Percentiles rank a stretch among this genome's conserved stretches.
Conservation (phyloP, 176 grass and related monocot species). For the Oryza glumipatula region DNA sequence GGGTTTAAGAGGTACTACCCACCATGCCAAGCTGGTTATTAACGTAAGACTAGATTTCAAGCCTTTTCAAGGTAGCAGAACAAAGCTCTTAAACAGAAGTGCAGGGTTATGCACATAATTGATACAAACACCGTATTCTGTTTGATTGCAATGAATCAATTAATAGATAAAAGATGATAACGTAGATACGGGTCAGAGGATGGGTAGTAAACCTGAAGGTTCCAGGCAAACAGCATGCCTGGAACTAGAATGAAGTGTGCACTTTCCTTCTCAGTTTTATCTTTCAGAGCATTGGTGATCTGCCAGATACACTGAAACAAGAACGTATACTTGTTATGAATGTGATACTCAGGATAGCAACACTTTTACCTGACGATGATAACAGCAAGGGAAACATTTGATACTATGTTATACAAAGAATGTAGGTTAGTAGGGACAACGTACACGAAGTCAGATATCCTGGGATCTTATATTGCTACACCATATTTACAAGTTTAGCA, state of each 20-base stretch:
- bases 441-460: background rate
- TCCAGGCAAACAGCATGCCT: background rate
- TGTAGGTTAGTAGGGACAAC: background rate
- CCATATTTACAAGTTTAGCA: slow-evolving; percentile 37
- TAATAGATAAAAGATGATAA: background rate
- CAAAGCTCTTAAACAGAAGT: too few species aligned
- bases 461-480: background rate
- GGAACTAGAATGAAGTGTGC: background rate
- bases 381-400: background rate
- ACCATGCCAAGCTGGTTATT: background rate
- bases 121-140: background rate
- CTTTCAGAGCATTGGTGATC: background rate
- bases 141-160: background rate
- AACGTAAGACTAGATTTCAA: background rate
- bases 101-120: background rate
- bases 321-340: slow-evolving; percentile 12
- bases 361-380: background rate
- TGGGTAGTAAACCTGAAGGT: background rate
- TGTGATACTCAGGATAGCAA: background rate
- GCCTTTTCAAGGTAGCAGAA: too few species aligned
- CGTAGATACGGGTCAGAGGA: background rate
- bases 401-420: background rate
- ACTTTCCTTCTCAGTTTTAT: background rate
- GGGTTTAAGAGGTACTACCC: too few species aligned
- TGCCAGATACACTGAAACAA: background rate